Conservation (phyloP, 495 filamentous ascomycete genomes). For the Penicillium bovifimosum region DNA sequence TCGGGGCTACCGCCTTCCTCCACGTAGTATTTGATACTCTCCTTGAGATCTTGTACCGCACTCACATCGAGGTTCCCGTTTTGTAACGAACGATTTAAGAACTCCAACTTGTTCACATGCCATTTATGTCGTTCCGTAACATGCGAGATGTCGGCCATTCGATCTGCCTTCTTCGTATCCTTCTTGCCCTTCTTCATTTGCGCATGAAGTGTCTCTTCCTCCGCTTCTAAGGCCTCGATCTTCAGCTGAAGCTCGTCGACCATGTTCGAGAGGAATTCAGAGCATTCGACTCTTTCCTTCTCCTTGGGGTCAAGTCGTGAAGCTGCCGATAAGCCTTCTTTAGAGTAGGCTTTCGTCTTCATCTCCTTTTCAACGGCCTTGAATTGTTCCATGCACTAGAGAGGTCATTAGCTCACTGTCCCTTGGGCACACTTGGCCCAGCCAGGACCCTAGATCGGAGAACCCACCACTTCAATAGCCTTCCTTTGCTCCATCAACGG, state of each 20-base stretch:
- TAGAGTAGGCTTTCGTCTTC: constrained; percentile 99
- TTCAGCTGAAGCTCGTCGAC: constrained; percentile 93
- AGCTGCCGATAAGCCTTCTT: constrained; percentile 87
- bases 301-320: constrained; percentile 93
- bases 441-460: neutral
- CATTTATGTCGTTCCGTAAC: constrained; percentile 91
- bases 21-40: constrained; percentile 91
- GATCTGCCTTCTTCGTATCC: constrained; percentile 73
- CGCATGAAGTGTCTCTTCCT: constrained; percentile 78
- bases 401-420: constrained; percentile 20
- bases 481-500: constrained; percentile 89
- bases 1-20: constrained; percentile 82
- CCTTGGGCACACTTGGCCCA: neutral
- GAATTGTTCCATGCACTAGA: constrained; percentile 98
- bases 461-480: constrained; percentile 82
- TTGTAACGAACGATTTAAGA: constrained; percentile 81
- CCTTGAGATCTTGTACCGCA: constrained; percentile 80
- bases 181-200: constrained; percentile 93
- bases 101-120: constrained; percentile 88
- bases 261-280: constrained; percentile 77
- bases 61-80: constrained; percentile 86
- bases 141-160: constrained; percentile 77
- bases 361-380: constrained; percentile 99
- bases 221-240: constrained; percentile 87
- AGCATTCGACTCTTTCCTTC: constrained; percentile 80